phyloP scores from a whole-genome alignment of 495 filamentous ascomycete species.

The Parathielavia appendiculata region DNA sequence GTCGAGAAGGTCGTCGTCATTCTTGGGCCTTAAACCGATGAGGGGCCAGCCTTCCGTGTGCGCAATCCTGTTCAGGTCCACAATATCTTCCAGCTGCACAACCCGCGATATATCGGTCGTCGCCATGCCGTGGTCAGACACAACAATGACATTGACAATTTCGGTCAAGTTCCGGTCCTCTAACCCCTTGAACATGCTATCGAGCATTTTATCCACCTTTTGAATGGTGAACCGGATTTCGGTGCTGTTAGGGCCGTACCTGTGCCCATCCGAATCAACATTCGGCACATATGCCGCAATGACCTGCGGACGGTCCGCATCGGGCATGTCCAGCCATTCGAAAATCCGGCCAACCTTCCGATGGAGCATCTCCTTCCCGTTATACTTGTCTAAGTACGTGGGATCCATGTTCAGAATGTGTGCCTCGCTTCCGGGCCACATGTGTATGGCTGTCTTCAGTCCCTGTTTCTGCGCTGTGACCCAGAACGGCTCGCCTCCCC shows the following conservation, averaged over 20 bases:
- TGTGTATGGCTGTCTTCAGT: constrained; percentile 77
- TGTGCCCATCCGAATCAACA: constrained; percentile 80
- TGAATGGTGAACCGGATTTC: constrained; percentile 71
- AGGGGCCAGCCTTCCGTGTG: constrained; percentile 95
- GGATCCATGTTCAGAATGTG: constrained; percentile 64
- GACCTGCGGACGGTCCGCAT: constrained; percentile 72
- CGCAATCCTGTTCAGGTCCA: constrained; percentile 67
- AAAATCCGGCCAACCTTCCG: constrained; percentile 75
- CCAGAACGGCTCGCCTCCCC: constrained; percentile 91
- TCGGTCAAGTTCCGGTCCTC: constrained; percentile 76
- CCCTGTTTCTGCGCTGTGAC: constrained; percentile 77
- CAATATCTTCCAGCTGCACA: constrained; percentile 86
- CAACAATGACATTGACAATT: constrained; percentile 94
- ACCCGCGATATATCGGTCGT: constrained; percentile 77
- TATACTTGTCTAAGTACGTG: constrained; percentile 74
- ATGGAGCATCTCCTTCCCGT: constrained; percentile 64
- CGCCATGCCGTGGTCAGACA: constrained; percentile 98
- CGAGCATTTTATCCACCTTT: constrained; percentile 74
- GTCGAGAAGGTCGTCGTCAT: constrained; percentile 51
- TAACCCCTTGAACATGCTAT: constrained; percentile 66
- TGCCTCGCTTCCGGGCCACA: constrained; percentile 97
- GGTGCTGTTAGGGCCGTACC: constrained; percentile 88
- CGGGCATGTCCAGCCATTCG: constrained; percentile 74
- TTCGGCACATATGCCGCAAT: constrained; percentile 93
- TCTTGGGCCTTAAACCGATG: constrained; percentile 75